phyloP scores from a whole-genome alignment of 2,329 filamentous ascomycete genomes.

The Penicillium psychrosexuale region DNA sequence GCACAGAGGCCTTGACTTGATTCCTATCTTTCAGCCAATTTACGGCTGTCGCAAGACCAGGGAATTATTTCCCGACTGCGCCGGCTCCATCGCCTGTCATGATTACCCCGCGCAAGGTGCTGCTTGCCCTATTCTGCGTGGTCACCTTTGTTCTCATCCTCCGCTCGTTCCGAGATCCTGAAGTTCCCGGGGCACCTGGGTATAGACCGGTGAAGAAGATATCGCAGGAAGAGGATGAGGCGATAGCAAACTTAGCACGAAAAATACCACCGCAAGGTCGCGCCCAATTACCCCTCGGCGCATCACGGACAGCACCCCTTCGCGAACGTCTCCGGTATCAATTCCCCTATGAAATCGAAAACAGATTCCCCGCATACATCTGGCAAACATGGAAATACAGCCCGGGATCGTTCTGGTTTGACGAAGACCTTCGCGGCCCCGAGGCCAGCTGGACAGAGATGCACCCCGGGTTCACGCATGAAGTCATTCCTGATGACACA shows the following conservation, averaged over 20 bases:
- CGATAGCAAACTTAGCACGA: conserved; percentile 8
- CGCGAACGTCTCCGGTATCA: conserved; percentile 83
- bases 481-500: conserved; percentile 91
- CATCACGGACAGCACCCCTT: conserved; percentile 69
- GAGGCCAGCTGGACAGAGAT: conserved; percentile 86
- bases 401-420: conserved; percentile 72
- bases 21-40: background rate
- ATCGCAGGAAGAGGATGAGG: conserved; percentile 19
- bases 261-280: conserved; percentile 16
- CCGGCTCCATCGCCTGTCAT: conserved; percentile 46
- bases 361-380: conserved; percentile 93
- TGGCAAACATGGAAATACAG: conserved; percentile 98
- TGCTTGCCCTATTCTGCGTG: conserved; percentile 67
- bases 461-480: conserved; percentile 90
- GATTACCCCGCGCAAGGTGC: conserved; percentile 74
- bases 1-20: background rate
- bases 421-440: conserved; percentile 68
- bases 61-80: conserved; percentile 3
- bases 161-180: conserved; percentile 55
- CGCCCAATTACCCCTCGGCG: conserved; percentile 53
- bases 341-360: conserved; percentile 85
- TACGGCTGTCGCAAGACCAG: conserved; percentile 9
- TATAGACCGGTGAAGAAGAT: conserved; percentile 26
- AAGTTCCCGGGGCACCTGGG: conserved; percentile 26
- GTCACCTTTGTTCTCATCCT: conserved; percentile 68